These are phyloP conservation scores for Penicillium tannophilum DNA, from an alignment of 495 filamentous ascomycete species.

Conservation along the genomic window DNA sequence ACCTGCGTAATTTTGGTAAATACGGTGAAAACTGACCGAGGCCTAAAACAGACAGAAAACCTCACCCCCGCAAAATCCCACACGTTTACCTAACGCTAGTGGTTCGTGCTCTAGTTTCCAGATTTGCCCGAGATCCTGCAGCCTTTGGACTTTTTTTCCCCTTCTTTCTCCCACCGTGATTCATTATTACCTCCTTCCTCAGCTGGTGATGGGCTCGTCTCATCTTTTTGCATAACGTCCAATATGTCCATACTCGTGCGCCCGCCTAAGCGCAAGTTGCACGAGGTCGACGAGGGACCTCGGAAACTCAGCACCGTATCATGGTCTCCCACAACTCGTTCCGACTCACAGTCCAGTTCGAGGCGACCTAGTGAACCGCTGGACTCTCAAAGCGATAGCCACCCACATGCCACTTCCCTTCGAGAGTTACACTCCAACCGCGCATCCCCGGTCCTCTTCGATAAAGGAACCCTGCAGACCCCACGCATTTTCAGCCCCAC, in stretches of 20 bases:
- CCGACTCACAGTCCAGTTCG: slow-evolving; percentile 15
- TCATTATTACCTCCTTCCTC: not conserved
- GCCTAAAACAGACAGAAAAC: slow-evolving; percentile 1
- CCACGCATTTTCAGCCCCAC: slow-evolving; percentile 55
- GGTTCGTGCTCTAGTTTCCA: not conserved
- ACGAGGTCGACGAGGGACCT: slow-evolving; percentile 33
- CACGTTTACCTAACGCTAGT: not conserved
- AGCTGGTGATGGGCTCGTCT: slow-evolving; percentile 18
- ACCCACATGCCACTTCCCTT: slow-evolving; percentile 24
- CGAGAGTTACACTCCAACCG: slow-evolving; percentile 36
- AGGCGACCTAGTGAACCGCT: slow-evolving; percentile 26
- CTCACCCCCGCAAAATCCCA: slow-evolving; percentile 9
- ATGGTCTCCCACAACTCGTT: not conserved
- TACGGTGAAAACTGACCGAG: not conserved
- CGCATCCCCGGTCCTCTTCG: slow-evolving; percentile 37
- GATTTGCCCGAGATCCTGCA: not conserved
- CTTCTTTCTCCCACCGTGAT: not conserved
- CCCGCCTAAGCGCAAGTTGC: slow-evolving; percentile 41
- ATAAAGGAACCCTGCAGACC: slow-evolving; percentile 29
- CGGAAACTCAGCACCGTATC: slow-evolving; percentile 19
- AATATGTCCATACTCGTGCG: slow-evolving; percentile 43
- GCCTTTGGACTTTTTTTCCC: not conserved
- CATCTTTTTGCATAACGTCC: slow-evolving; percentile 8
- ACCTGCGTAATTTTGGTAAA: not conserved
- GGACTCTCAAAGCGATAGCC: slow-evolving; percentile 26